Conservation (phyloP, 805 yeast genomes). For the Isabelozyma rhagii region DNA sequence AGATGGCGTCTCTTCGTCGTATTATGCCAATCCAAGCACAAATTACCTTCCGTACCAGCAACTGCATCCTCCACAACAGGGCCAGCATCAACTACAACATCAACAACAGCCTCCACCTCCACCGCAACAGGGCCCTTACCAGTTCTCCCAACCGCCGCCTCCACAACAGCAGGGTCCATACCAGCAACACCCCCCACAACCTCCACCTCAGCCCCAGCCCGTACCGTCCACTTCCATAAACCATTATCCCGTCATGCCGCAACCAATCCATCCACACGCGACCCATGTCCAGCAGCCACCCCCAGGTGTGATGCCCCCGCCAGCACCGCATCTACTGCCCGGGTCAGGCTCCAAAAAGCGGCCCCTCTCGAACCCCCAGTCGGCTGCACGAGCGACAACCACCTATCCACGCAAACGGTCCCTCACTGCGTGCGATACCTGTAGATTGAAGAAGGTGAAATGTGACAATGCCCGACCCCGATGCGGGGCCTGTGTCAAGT, state of each 20-base stretch:
- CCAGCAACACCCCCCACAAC: slow-evolving; percentile 7
- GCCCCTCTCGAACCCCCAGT: background rate
- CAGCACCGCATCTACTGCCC: background rate
- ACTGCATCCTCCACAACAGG: slow-evolving; percentile 4
- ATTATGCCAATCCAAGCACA: background rate
- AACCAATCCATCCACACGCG: background rate
- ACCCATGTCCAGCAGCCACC: background rate
- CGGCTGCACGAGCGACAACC: slow-evolving; percentile 16
- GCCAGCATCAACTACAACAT: slow-evolving; percentile 3
- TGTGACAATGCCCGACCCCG: slow-evolving; percentile 35
- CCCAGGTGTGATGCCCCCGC: background rate
- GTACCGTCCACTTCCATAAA: background rate
- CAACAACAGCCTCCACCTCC: slow-evolving; percentile 6
- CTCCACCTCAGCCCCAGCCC: slow-evolving; percentile 4
- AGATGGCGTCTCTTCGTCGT: background rate
- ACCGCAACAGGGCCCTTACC: slow-evolving; percentile 3
- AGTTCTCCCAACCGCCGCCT: background rate
- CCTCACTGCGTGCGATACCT: slow-evolving; percentile 37
- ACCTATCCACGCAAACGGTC: slow-evolving; percentile 25
- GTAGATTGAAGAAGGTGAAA: slow-evolving; percentile 32
- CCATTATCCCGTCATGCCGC: background rate
- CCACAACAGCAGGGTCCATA: slow-evolving; percentile 2
- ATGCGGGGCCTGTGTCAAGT: slow-evolving; percentile 32
- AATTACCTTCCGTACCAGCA: slow-evolving; percentile 2
- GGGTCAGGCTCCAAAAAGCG: background rate